These are phyloP conservation scores for Hypoxylon intermedium DNA, from an alignment of 495 filamentous ascomycete species.

Conservation along the genomic window DNA sequence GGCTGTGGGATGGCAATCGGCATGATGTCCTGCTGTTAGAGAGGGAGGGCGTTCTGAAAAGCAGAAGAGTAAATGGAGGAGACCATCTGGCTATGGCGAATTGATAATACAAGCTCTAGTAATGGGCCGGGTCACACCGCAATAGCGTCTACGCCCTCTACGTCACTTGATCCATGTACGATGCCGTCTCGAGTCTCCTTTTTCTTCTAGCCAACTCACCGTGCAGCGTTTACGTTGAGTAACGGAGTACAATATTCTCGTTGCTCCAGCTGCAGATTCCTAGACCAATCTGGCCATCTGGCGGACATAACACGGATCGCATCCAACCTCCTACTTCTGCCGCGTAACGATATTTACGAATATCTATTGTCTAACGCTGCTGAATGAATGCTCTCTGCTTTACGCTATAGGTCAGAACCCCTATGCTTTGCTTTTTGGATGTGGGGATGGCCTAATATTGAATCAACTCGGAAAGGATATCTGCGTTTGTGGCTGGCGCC, in stretches of 20 bases:
- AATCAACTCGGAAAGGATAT: slow-evolving; percentile 4
- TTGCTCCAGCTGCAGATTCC: neutral
- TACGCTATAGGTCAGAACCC: neutral
- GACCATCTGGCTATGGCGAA: slow-evolving; percentile 1
- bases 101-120: slow-evolving; percentile 22
- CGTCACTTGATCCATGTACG: slow-evolving; percentile 20
- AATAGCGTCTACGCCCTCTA: slow-evolving; percentile 23
- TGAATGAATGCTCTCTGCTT: neutral
- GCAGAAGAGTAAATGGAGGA: neutral
- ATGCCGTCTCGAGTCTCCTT: slow-evolving; percentile 11
- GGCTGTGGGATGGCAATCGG: slow-evolving; percentile 67
- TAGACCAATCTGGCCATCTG: neutral
- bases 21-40: slow-evolving; percentile 38
- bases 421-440: neutral
- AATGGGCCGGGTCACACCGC: slow-evolving; percentile 15
- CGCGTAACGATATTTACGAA: too few relatives aligned
- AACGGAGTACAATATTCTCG: slow-evolving; percentile 13
- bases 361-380: neutral
- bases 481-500: slow-evolving; percentile 26
- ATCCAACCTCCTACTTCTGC: neutral
- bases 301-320: neutral
- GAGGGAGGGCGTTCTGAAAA: neutral
- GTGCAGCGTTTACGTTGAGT: slow-evolving; percentile 27
- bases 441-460: slow-evolving; percentile 25
- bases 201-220: slow-evolving; percentile 21